These are phyloP conservation scores for Mucuna pruriens DNA, from an alignment of 306 rosid genomes.

Conservation along the genomic window DNA sequence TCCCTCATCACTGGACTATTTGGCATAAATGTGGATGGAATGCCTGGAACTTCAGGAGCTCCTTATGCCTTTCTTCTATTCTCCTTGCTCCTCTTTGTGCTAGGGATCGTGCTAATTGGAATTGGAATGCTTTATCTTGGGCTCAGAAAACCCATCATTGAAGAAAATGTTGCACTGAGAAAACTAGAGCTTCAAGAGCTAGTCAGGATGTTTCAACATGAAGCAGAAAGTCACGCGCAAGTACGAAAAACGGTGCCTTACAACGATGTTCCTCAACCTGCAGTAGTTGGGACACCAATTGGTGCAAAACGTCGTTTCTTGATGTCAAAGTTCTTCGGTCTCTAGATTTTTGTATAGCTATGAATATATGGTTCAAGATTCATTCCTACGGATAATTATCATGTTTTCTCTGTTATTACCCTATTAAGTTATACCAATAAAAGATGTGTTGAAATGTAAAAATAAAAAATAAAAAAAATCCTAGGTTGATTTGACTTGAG, in stretches of 20 bases:
- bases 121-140: slow-evolving; percentile 81
- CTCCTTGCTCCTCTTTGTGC: slow-evolving; percentile 49
- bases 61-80: slow-evolving; percentile 84
- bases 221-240: slow-evolving; percentile 87
- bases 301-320: slow-evolving; percentile 43
- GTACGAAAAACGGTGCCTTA: slow-evolving; percentile 61
- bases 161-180: slow-evolving; percentile 66
- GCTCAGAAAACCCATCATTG: slow-evolving; percentile 65
- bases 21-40: slow-evolving; percentile 94
- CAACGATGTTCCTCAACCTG: slow-evolving; percentile 61
- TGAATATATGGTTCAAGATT: slow-evolving; percentile 13
- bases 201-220: slow-evolving; percentile 88
- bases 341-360: slow-evolving; percentile 8
- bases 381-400: not conserved
- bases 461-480: too few species aligned
- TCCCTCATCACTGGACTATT: slow-evolving; percentile 89
- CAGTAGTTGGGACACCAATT: slow-evolving; percentile 42
- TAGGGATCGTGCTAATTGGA: slow-evolving; percentile 66
- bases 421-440: not conserved
- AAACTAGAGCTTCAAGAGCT: slow-evolving; percentile 77
- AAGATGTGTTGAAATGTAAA: not conserved
- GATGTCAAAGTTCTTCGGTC: slow-evolving; percentile 13
- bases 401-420: not conserved
- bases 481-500: not conserved
- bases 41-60: slow-evolving; percentile 65